These are phyloP conservation scores for Microcos paniculata DNA, from an alignment of 345 rosid species.

Conservation along the genomic window DNA sequence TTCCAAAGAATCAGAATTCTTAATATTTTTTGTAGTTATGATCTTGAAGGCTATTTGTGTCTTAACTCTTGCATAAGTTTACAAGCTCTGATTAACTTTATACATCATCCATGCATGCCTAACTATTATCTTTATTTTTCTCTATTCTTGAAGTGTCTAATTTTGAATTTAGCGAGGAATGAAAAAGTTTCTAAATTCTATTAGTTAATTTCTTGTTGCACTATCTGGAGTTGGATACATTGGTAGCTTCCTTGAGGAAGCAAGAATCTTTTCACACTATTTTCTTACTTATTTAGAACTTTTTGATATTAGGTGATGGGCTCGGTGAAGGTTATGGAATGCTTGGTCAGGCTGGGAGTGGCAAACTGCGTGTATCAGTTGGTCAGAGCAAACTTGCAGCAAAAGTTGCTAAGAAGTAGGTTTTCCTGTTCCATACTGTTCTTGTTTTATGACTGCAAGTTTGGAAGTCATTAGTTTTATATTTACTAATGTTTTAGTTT, in stretches of 20 bases:
- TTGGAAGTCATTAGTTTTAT: neutral
- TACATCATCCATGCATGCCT: neutral
- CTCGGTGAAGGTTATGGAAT: conserved; percentile 98
- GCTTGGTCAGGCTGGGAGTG: conserved; percentile 99
- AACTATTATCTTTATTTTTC: neutral
- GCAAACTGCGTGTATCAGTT: conserved; percentile 82
- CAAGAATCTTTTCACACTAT: neutral
- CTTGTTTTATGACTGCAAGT: neutral
- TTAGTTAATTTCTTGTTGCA: neutral
- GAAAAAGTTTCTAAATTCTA: neutral
- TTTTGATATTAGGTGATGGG: conserved; percentile 73
- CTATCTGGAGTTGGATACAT: neutral
- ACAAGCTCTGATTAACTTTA: neutral
- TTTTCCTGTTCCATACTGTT: too few species aligned
- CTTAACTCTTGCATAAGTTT: neutral
- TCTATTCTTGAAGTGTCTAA: neutral
- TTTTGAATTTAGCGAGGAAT: neutral
- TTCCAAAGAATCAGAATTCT: neutral
- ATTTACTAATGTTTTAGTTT: too few species aligned
- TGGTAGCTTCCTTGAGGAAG: neutral
- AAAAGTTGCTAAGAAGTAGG: conserved; percentile 89
- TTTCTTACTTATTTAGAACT: conserved; percentile 9
- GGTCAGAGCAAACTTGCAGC: conserved; percentile 92
- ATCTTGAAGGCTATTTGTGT: neutral
- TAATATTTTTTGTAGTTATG: neutral